phyloP scores from a whole-genome alignment of 1,284 basidiomycete genomes.

The Schizophyllum amplum region DNA sequence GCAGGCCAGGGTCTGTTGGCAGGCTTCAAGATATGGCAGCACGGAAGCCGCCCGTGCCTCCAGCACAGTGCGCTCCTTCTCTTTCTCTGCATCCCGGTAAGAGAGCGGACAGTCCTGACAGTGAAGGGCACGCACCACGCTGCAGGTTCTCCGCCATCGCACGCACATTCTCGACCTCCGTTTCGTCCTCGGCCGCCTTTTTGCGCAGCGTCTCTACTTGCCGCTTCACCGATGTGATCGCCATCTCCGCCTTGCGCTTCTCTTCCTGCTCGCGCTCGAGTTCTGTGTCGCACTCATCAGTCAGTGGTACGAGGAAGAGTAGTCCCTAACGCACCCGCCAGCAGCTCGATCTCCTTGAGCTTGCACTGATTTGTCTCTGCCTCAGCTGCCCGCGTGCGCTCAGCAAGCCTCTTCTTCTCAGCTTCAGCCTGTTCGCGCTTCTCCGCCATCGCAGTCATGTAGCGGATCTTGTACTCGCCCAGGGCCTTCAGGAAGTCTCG shows the following conservation, averaged over 20 bases:
- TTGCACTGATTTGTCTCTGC: slow-evolving; percentile 64
- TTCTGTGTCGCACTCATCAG: slow-evolving; percentile 28
- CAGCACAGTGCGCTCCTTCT: slow-evolving; percentile 57
- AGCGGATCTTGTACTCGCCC: slow-evolving; percentile 56
- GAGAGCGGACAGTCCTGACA: background rate
- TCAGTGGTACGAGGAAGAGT: background rate
- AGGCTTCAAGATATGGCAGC: slow-evolving; percentile 46
- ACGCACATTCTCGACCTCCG: slow-evolving; percentile 64
- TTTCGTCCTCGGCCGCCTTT: slow-evolving; percentile 38
- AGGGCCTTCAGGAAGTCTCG: slow-evolving; percentile 65
- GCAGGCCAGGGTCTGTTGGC: slow-evolving; percentile 56
- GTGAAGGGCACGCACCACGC: slow-evolving; percentile 38
- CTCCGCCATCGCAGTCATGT: slow-evolving; percentile 54
- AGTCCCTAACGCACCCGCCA: slow-evolving; percentile 41
- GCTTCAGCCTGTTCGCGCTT: slow-evolving; percentile 44
- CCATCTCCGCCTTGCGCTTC: slow-evolving; percentile 56
- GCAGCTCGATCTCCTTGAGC: slow-evolving; percentile 62
- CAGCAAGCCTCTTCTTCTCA: slow-evolving; percentile 52
- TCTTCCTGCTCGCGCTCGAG: slow-evolving; percentile 65
- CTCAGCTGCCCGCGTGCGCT: slow-evolving; percentile 50
- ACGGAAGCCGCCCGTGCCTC: slow-evolving; percentile 48
- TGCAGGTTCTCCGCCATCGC: slow-evolving; percentile 47
- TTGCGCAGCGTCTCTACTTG: slow-evolving; percentile 55
- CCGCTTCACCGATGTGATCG: slow-evolving; percentile 51
- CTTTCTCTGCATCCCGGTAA: slow-evolving; percentile 43